Evolutionary conservation across 768 basidiomycete genomes (phyloP), one percentile per base, ranked within the genome.

Genomic region (Glaciozyma martinii): DNA sequence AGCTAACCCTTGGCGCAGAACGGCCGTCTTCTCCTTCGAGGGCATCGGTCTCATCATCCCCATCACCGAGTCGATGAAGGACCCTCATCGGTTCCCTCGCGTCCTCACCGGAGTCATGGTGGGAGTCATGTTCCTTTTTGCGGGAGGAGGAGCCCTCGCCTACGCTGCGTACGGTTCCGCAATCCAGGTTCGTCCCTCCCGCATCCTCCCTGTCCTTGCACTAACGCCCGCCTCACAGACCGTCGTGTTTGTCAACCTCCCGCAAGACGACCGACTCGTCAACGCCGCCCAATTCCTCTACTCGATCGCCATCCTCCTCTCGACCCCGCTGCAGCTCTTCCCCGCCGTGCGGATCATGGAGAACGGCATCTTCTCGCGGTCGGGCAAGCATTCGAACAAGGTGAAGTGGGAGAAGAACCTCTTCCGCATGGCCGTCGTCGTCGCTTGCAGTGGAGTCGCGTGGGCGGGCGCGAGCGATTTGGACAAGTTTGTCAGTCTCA

Each of bases 11-110:
- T 27, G 25, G 7, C 27, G 32, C 66, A 90, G 92, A 12, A 97
- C 95, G 29, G 94, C 95, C 5, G 94, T 97, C 37, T 98, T 98
- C 77, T 90, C 95, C 1, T 99, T 98, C 72, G 94, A 99, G 77
- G 94, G 94, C 13, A 90, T 99, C 70, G 95, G 94, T 56, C 79
- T 98, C 86, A 87, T 99, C 67, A 89, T 99, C 66, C 95, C 95
- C 25, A 95, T 99, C 73, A 90, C 90, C 18, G 93, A 99, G 75
- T 86, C 93, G 8, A 99, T 99, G 95, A 82, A 83, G 30, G 91
- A 97, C 74, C 95, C 94, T 3, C 85, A 83, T 73, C 92, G 90
- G 77, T 95, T 98, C 82, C 92, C 94, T 7, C 79, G 77, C 56
- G 90, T 87, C 5, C 77, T 99, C 55, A 88, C 89, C 13, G 87